phyloP scores from a whole-genome alignment of 257 asterid genomes.

The Solanum rostratum region DNA sequence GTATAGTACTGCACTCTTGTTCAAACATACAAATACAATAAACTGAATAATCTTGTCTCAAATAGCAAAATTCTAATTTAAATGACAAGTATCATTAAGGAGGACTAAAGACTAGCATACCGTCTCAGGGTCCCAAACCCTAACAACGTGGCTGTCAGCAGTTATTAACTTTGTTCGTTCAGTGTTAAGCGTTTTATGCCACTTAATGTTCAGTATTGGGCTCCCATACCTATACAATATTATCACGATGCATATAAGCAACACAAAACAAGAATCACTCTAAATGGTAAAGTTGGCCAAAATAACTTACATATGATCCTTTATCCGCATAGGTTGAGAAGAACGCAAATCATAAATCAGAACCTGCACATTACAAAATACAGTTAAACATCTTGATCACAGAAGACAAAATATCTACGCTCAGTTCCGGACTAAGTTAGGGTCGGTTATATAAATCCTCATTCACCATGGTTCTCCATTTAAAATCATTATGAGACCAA shows the following conservation, averaged over 20 bases:
- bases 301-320: constrained; percentile 86
- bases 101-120: constrained; percentile 28
- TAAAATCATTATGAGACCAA: background rate
- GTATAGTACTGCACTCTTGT: background rate
- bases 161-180: constrained; percentile 59
- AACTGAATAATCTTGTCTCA: background rate
- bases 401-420: background rate
- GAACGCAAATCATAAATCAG: constrained; percentile 78
- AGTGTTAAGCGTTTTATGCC: constrained; percentile 81
- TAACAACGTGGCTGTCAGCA: constrained; percentile 74
- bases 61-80: background rate
- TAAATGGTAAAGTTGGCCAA: background rate
- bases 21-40: background rate
- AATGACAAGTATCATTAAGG: background rate
- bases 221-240: constrained; percentile 69
- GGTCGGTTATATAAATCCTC: background rate
- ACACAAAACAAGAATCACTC: background rate
- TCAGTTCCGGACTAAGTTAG: background rate
- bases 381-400: background rate
- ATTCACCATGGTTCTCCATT: background rate
- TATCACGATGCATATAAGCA: constrained; percentile 1
- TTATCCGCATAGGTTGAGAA: constrained; percentile 56
- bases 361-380: constrained; percentile 38
- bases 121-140: constrained; percentile 89
- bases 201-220: constrained; percentile 76